These are phyloP conservation scores for Viola odorata DNA, from an alignment of 345 rosid genomes.

Conservation along the genomic window DNA sequence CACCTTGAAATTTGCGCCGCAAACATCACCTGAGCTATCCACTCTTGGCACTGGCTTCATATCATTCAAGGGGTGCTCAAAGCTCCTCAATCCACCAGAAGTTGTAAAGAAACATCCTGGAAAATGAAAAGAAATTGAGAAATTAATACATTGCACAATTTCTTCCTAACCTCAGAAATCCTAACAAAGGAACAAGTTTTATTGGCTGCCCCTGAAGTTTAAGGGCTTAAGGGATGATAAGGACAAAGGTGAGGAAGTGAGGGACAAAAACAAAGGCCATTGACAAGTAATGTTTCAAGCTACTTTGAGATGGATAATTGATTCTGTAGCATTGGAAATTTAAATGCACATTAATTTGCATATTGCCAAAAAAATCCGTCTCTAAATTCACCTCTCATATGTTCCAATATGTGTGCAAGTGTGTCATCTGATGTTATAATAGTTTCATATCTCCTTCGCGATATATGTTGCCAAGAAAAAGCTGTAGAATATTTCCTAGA, in stretches of 20 bases:
- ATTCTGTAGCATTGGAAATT: neutral
- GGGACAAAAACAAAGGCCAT: neutral
- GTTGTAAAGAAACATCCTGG: conserved; percentile 93
- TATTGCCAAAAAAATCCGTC: no score
- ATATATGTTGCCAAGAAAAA: neutral
- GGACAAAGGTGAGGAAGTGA: neutral
- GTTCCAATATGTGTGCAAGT: neutral
- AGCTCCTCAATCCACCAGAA: conserved; percentile 93
- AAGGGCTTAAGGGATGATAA: neutral
- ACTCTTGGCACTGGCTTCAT: conserved; percentile 89
- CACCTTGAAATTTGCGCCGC: conserved; percentile 74
- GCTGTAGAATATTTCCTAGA: neutral
- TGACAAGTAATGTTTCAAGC: no score
- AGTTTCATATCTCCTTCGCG: neutral
- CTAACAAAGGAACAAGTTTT: neutral
- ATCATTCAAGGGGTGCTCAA: conserved; percentile 73
- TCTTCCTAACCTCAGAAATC: neutral
- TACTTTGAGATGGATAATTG: neutral
- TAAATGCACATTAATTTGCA: neutral
- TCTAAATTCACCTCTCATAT: neutral
- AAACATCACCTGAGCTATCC: conserved; percentile 81
- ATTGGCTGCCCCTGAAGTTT: neutral
- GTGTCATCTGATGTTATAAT: neutral
- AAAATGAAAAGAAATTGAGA: conserved; percentile 12
- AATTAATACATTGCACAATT: neutral